A percentile compares a stretch with the other conserved stretches of the same genome.
These are phyloP conservation scores for Bidens hawaiensis DNA, from an alignment of 140 eudicot species.

Conservation along the genomic window DNA sequence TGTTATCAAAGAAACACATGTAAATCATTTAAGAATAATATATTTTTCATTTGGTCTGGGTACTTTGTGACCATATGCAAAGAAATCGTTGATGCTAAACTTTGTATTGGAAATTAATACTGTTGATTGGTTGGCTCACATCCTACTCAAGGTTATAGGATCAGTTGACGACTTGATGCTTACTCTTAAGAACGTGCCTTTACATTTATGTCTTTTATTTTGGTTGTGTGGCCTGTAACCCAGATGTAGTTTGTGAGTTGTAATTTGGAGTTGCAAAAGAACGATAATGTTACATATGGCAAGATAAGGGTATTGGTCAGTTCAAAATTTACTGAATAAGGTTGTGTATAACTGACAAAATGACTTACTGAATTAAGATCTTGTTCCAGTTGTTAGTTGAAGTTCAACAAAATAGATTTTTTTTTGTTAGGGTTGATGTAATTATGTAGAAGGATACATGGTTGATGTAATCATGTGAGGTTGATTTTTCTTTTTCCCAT, in stretches of 20 bases:
- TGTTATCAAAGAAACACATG: neutral
- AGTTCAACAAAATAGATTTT: neutral
- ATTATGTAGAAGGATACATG: too few relatives aligned
- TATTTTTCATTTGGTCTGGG: neutral
- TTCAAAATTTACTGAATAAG: neutral
- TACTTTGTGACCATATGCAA: neutral
- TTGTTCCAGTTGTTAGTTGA: neutral
- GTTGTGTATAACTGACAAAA: conserved; percentile 26
- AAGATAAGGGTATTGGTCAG: neutral
- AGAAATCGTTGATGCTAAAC: conserved; percentile 3
- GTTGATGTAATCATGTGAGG: neutral
- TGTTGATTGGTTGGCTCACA: neutral
- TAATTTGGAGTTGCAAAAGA: neutral
- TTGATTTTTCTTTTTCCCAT: neutral
- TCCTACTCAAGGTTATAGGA: neutral
- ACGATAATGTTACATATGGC: conserved; percentile 1
- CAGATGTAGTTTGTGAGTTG: neutral
- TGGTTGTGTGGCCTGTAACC: neutral
- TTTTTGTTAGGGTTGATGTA: neutral
- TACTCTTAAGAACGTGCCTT: conserved; percentile 1
- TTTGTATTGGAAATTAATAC: neutral
- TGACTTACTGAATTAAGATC: neutral
- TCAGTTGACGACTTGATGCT: neutral
- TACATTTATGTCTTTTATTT: neutral
- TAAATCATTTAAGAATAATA: neutral